A percentile compares a stretch with the other conserved stretches of the same genome.
These are phyloP conservation scores for Kregervanrija pseudodelftensis DNA, from an alignment of 805 yeast genomes.

Conservation along the genomic window DNA sequence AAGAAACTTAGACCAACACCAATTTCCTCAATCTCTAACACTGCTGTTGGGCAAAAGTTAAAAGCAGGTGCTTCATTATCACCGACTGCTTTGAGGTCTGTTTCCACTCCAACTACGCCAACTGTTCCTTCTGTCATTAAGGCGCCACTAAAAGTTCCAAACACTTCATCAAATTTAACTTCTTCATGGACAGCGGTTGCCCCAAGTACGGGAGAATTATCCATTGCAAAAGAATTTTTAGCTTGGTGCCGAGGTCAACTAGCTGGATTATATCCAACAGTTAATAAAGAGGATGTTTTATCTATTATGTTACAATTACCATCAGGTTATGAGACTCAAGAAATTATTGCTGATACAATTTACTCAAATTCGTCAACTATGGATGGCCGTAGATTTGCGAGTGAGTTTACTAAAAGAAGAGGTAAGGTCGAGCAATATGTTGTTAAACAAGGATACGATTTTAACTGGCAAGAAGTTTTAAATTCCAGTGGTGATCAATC, in stretches of 20 bases:
- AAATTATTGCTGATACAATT: conserved; percentile 86
- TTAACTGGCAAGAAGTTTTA: conserved; percentile 68
- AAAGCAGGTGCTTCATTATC: conserved; percentile 14
- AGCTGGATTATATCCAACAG: conserved; percentile 63
- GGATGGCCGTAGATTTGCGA: conserved; percentile 93
- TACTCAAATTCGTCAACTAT: conserved; percentile 81
- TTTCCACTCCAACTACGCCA: conserved; percentile 25
- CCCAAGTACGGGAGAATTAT: conserved; percentile 27
- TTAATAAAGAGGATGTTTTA: conserved; percentile 70
- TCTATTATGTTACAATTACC: conserved; percentile 79
- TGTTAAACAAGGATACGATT: conserved; percentile 33
- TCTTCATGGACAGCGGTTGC: conserved; percentile 15
- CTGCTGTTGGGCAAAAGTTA: not conserved
- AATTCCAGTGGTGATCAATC: conserved; percentile 3
- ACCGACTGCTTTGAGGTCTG: conserved; percentile 33
- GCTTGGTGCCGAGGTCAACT: conserved; percentile 67
- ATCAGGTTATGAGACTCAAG: conserved; percentile 62
- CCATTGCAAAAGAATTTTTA: conserved; percentile 50
- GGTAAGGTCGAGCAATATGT: conserved; percentile 57
- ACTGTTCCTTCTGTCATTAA: not conserved
- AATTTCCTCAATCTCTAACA: conserved; percentile 1
- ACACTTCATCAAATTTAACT: conserved; percentile 2
- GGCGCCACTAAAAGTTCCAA: too few relatives aligned
- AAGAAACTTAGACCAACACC: conserved; percentile 28
- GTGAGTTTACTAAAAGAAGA: conserved; percentile 78